phyloP scores from a whole-genome alignment of 2,329 filamentous ascomycete species.

The Fonsecaea nubica region DNA sequence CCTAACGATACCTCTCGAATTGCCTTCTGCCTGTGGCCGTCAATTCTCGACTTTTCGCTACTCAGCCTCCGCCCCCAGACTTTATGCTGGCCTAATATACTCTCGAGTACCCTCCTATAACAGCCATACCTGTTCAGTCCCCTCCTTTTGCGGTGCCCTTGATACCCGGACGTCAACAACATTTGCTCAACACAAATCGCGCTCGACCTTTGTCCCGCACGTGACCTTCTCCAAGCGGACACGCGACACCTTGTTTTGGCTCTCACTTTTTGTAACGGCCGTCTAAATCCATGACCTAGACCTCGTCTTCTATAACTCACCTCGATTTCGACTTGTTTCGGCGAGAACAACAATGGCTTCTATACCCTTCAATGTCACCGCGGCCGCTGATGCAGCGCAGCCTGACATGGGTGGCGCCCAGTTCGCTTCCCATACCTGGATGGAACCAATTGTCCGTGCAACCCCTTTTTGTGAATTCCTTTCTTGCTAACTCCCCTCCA shows the following conservation, averaged over 20 bases:
- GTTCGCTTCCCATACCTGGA: constrained; percentile 46
- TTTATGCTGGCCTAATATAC: background rate
- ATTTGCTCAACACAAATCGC: background rate
- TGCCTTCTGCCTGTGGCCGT: background rate
- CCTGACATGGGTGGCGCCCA: constrained; percentile 47
- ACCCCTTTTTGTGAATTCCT: background rate
- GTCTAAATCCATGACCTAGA: background rate
- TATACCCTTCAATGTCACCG: constrained; percentile 28
- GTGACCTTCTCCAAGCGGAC: constrained; percentile 23
- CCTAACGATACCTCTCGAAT: background rate
- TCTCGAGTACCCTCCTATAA: background rate
- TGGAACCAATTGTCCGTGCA: constrained; percentile 46
- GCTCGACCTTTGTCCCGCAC: constrained; percentile 13
- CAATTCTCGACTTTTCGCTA: background rate
- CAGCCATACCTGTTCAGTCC: constrained; percentile 6
- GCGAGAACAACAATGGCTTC: constrained; percentile 24
- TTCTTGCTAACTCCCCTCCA: constrained; percentile 36
- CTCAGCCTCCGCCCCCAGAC: background rate
- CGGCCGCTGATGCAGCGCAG: constrained; percentile 26
- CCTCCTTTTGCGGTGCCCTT: constrained; percentile 12
- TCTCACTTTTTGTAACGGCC: constrained; percentile 1
- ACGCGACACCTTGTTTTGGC: constrained; percentile 22
- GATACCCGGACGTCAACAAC: background rate
- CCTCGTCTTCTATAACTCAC: constrained; percentile 4
- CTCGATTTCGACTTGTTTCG: constrained; percentile 2